Evolutionary conservation across 2,329 filamentous ascomycete genomes (phyloP), one percentile per base, ranked within the genome.

Genomic region (Trichoderma afroharzianum): DNA sequence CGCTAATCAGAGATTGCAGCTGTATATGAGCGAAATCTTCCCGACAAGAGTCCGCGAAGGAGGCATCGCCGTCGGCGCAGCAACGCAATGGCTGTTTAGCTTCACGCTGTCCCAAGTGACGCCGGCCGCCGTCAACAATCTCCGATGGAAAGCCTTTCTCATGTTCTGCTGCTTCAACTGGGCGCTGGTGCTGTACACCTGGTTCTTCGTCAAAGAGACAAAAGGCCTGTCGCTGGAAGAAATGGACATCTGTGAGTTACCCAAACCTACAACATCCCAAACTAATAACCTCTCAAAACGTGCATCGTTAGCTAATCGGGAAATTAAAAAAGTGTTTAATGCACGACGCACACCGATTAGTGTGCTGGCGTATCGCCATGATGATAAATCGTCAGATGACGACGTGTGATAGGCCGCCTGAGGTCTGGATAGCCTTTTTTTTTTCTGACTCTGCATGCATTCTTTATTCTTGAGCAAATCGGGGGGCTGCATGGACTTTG

Each of bases 41-140:
- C 85, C 86, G 0, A 83, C 81, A 0, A 79, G 85, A 6, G 83
- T 88, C 61, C 82, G 86, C 14, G 85, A 86, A 66, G 79, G 82
- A 4, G 85, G 85, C 9, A 83, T 86, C 33, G 83, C 84, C n/a
- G 79, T 85, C 36, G 85, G 83, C 11, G 85, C 85, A 6, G 80
- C 83, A 1, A 84, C 83, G 0, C 85, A 87, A 74, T 88, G 85
- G 85, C 77, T 85, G 2, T 86, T 83, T 77, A 87, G 86, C 77
- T 87, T 86, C 77, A 79, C 83, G 32, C 85, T 86, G 76, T 79
- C 82, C 0, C 81, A 86, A 32, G 79, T 81, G 18, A 87, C 85
- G 1, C 85, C 86, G 0, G 84, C 85, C 66, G 81, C 85, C 11
- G 81, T 87, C 36, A 76, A 78, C 1, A 83, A 84, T 18, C 80